Conservation (phyloP, 352 stramenopile genomes). For the Phytopythium delawarense region DNA sequence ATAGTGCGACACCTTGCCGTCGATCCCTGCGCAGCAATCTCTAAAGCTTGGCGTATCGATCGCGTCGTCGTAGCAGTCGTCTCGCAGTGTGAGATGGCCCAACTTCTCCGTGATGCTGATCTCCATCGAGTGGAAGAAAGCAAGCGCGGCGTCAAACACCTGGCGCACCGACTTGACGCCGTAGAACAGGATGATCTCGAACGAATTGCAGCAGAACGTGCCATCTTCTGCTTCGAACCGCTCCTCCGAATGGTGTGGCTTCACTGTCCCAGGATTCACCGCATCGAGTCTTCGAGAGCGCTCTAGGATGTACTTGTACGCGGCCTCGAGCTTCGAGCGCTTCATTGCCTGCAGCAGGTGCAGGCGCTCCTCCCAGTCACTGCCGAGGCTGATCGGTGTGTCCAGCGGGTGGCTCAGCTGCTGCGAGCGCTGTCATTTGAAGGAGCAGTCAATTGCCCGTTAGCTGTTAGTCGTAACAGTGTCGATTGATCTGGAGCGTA, state of each 20-base stretch:
- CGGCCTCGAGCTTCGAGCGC: constrained; percentile 24
- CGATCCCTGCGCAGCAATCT: constrained; percentile 24
- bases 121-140: constrained; percentile 50
- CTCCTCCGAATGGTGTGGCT: constrained; percentile 5
- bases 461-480: background rate
- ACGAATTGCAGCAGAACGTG: constrained; percentile 29
- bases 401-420: constrained; percentile 13
- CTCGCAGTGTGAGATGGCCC: constrained; percentile 39
- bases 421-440: background rate
- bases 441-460: background rate
- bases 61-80: constrained; percentile 25
- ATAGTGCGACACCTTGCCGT: constrained; percentile 30
- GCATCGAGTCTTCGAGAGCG: background rate
- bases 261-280: background rate
- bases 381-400: constrained; percentile 23
- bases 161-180: constrained; percentile 35
- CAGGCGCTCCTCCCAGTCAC: constrained; percentile 13
- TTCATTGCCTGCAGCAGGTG: constrained; percentile 22
- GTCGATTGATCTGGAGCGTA: background rate
- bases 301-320: constrained; percentile 10
- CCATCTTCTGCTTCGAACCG: constrained; percentile 18
- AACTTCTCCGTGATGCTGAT: constrained; percentile 50
- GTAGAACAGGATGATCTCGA: constrained; percentile 40
- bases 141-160: constrained; percentile 45
- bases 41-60: background rate